A percentile compares a stretch with the other conserved stretches of the same genome.
These are phyloP conservation scores for Kluyveromyces wickerhamii DNA, from an alignment of 805 yeast genomes.

Conservation along the genomic window DNA sequence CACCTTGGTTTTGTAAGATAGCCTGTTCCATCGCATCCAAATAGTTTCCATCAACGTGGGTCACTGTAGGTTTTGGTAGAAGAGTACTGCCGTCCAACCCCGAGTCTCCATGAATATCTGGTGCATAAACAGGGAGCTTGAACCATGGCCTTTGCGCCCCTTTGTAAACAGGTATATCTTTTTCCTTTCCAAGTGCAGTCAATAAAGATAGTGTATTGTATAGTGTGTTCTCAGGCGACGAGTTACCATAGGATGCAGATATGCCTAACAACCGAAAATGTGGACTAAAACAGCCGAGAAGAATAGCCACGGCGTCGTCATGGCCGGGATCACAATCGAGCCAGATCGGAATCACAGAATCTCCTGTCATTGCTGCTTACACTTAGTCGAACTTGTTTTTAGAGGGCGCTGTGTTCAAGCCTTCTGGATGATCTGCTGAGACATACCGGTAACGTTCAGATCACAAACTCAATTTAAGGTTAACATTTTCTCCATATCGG, in stretches of 20 bases:
- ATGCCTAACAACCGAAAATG: conserved; percentile 53
- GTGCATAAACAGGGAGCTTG: conserved; percentile 42
- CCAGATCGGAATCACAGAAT: conserved; percentile 59
- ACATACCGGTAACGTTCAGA: too few relatives aligned
- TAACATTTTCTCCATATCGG: too few relatives aligned
- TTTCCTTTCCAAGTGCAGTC: conserved; percentile 43
- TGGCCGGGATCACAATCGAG: conserved; percentile 91
- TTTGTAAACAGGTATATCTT: conserved; percentile 52
- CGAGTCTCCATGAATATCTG: conserved; percentile 60
- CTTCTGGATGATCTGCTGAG: too few relatives aligned
- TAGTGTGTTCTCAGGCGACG: conserved; percentile 57
- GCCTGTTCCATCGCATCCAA: conserved; percentile 37
- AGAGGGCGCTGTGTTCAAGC: too few relatives aligned
- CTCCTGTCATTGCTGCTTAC: conserved; percentile 1
- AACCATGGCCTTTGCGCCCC: conserved; percentile 56
- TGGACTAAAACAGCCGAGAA: conserved; percentile 55
- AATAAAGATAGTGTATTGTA: conserved; percentile 59
- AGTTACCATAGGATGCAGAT: conserved; percentile 71
- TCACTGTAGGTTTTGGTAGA: conserved; percentile 41
- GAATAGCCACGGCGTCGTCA: conserved; percentile 74
- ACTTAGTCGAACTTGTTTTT: too few relatives aligned
- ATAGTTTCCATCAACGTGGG: conserved; percentile 30
- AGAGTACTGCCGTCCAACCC: conserved; percentile 73
- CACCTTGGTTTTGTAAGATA: conserved; percentile 36
- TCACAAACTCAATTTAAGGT: too few relatives aligned